Conservation (phyloP, 805 yeast genomes). For the Torulaspora microellipsoides region DNA sequence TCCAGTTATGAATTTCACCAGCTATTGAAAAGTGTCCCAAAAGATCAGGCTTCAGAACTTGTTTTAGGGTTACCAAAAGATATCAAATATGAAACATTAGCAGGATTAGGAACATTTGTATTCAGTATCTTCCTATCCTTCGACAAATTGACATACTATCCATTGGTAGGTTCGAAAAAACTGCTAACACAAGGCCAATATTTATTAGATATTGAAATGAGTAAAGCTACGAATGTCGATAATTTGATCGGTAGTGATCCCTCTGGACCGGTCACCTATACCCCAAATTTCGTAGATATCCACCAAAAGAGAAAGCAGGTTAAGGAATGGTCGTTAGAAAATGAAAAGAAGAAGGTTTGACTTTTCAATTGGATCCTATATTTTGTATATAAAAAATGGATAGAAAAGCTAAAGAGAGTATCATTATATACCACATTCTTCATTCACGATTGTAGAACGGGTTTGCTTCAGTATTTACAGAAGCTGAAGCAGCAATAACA, state of each 20-base stretch:
- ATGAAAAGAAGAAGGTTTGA: conserved; percentile 11
- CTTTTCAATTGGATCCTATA: background rate
- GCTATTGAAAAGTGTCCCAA: conserved; percentile 17
- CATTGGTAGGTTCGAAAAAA: conserved; percentile 18
- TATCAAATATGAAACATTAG: conserved; percentile 27
- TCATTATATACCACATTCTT: background rate
- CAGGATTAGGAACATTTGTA: conserved; percentile 23
- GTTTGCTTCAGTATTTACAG: conserved; percentile 9
- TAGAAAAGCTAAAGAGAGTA: background rate
- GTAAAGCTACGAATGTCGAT: conserved; percentile 30
- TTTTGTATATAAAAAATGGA: background rate
- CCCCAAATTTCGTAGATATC: conserved; percentile 29
- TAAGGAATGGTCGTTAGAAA: conserved; percentile 18
- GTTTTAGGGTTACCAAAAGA: conserved; percentile 24
- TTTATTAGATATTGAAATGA: conserved; percentile 28
- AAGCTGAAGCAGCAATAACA: background rate
- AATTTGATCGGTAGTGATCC: conserved; percentile 29
- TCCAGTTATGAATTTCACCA: conserved; percentile 34
- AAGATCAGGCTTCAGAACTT: conserved; percentile 1
- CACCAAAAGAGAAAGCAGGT: conserved; percentile 22
- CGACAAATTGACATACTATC: conserved; percentile 21
- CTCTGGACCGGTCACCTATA: conserved; percentile 27
- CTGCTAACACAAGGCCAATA: conserved; percentile 20
- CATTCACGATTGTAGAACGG: conserved; percentile 11
- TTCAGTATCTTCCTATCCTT: conserved; percentile 27